Evolutionary conservation across 164 flowering plant genomes (phyloP).

Genomic region (Tetrastigma voinierianum): DNA sequence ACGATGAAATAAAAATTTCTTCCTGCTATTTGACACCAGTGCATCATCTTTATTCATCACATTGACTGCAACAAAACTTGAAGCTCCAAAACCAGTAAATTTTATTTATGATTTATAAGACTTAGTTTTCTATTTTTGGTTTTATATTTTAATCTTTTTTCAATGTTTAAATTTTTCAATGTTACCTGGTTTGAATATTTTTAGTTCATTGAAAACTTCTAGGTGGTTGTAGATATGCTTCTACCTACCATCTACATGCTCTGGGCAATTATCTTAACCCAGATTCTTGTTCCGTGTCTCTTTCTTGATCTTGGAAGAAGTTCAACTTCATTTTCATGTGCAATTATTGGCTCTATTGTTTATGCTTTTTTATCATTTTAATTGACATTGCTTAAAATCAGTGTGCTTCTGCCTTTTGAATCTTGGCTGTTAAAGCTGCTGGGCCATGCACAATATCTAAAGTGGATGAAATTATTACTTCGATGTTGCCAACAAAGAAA

Average conservation of each 20-base stretch:
- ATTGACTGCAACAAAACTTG: constrained; percentile 92
- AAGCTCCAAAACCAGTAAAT: constrained; percentile 96
- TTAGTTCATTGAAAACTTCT: constrained; percentile 23
- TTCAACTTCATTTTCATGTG: too few species aligned
- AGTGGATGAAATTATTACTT: too few species aligned
- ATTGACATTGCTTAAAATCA: too few species aligned
- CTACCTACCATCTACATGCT: constrained; percentile 74
- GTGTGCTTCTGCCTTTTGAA: too few species aligned
- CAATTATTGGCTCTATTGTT: too few species aligned
- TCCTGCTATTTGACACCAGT: constrained; percentile 77
- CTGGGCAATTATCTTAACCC: constrained; percentile 45
- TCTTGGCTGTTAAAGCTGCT: too few species aligned
- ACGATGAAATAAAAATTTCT: constrained; percentile 94
- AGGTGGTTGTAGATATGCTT: constrained; percentile 84
- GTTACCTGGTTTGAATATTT: background rate
- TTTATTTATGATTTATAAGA: background rate
- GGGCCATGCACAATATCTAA: too few species aligned
- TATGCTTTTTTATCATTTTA: too few species aligned
- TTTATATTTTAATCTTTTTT: background rate
- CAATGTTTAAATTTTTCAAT: background rate
- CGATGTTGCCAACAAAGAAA: too few species aligned
- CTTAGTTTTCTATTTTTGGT: background rate
- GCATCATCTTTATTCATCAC: constrained; percentile 88
- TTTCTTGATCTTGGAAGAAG: background rate
- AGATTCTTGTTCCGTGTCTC: background rate